Base-by-base conservation (phyloP, 352 stramenopile species). In the Phytophthora sojae region DNA sequence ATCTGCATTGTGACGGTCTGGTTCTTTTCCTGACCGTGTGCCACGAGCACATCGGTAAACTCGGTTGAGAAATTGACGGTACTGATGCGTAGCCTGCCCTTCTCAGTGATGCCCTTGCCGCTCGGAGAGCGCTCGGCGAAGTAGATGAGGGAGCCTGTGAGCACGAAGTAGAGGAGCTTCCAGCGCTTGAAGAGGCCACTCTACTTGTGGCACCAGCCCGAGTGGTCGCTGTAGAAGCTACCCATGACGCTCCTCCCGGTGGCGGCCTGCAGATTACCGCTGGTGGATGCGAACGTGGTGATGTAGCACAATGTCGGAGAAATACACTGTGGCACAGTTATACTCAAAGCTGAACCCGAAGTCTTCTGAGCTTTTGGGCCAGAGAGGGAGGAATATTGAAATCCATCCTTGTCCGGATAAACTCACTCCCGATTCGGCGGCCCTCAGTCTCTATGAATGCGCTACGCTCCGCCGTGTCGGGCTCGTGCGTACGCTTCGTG, bases 151-250 rank as follows among this genome's bases (percentile, higher is more conserved):
- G 77, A 60, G 11, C 77, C 88, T n/a, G n/a, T 91, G 42, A 96
- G 79, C 51, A 95, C 88, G 61, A 96, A 95, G 65, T 92, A 96
- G 15, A 87, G 85, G 57, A 79, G 81, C 63, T 96, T 95, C 89
- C 89, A 95, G 52, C 63, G 89, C 74, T 91, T 88, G 69, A 95
- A 86, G 63, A 93, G 91, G 59, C 80, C 81, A 50, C 89, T 87
- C 61, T 94, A 81, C 78, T 96, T 96, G 57, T 72, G 81, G 44
- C 82, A 83, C 89, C 89, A 96, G 25, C 89, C 87, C 9, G 78
- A 75, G 64, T 96, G 78, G 67, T 92, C 84, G 71, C 86, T 92
- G 77, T 92, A 94, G 57, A 73, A 83, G 67, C 69, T 88, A 51
- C 80, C 80, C 32, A 61, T 61, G 49, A 89, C 75, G 64, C 82